A percentile compares a stretch with the other conserved stretches of the same genome.
phyloP scores from a whole-genome alignment of 75 land plant species.

The Pinus taeda region DNA sequence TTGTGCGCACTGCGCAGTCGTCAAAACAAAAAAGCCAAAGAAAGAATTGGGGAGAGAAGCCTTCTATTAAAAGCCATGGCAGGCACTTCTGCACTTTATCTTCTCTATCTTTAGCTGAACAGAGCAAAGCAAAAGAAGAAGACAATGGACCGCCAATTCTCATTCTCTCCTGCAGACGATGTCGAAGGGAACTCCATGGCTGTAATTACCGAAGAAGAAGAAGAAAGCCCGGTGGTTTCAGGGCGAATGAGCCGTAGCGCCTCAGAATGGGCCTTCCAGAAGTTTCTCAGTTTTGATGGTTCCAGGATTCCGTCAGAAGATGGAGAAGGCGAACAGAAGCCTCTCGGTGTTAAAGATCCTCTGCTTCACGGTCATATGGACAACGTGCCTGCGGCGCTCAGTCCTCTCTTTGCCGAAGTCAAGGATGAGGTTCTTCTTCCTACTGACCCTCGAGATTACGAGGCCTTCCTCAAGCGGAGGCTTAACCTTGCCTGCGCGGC shows the following conservation, averaged over 20 bases:
- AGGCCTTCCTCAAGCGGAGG: slow-evolving; percentile 56
- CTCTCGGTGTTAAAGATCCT: slow-evolving; percentile 22
- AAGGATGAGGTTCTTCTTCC: slow-evolving; percentile 13
- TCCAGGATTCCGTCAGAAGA: neutral
- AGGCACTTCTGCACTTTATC: too few species aligned
- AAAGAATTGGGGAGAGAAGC: too few species aligned
- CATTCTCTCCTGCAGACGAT: too few species aligned
- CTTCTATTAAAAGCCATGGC: too few species aligned
- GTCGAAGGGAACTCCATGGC: too few species aligned
- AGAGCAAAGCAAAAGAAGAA: too few species aligned
- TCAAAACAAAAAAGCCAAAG: too few species aligned
- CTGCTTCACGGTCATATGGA: neutral
- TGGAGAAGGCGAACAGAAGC: slow-evolving; percentile 20
- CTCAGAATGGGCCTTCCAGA: slow-evolving; percentile 90
- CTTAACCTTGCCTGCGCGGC: slow-evolving; percentile 90
- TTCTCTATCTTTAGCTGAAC: too few species aligned
- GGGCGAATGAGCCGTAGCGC: slow-evolving; percentile 66
- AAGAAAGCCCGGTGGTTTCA: neutral
- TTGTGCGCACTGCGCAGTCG: too few species aligned
- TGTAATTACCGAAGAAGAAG: slow-evolving; percentile 1
- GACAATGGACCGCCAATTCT: too few species aligned
- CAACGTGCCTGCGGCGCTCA: slow-evolving; percentile 22
- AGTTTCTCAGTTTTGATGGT: slow-evolving; percentile 42
- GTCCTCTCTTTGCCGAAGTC: slow-evolving; percentile 32
- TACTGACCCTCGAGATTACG: slow-evolving; percentile 55